Base-by-base conservation (phyloP, 2,329 filamentous ascomycete genomes). In the Trichoderma sp. region DNA sequence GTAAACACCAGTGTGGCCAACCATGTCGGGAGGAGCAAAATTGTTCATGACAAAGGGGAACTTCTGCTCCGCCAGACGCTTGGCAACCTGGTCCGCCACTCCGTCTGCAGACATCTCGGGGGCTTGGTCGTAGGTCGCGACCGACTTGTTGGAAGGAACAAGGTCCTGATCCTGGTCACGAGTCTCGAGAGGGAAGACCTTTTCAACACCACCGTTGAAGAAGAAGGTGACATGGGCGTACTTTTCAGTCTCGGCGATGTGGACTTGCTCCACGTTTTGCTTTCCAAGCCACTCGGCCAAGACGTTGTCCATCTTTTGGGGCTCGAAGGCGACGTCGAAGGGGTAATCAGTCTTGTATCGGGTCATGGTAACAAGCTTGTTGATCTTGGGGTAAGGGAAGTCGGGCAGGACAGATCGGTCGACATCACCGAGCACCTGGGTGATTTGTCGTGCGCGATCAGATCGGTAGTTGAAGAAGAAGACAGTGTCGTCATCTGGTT, bases 381-480 rank as follows among this genome's bases (percentile, higher is more conserved):
- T 92, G 84, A 97, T 91, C 85, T 97, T 94, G 77, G 96, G 96
- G 86, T 95, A 98, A 61, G 93, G 88, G 87, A 98, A 97, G 83
- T 98, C 93, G 76, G 95, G 93, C 76, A 89, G 89, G 71, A 95
- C 94, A 28, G 94, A 97, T 79, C 94, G 93, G 86, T 99, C 96
- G 80, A 95, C 91, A 81, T 93, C 93, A 77, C 96, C 96, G 70
- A 99, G 86, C 58, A 99, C 88, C 85, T 98, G 96, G 64, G 94
- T 97, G 81, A 99, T 92, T 83, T 99, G 96, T 77, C 96, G 93
- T 68, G 95, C 95, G 82, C 96, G 95, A 82, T 99, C 96, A 72
- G 96, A 98, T 79, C 96, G 94, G 88, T 99, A 99, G 90, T 99
- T 99, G 93, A 99, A 99, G 90, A 98, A 98, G 89, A 98, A 98